These are phyloP conservation scores for Sphagnum fallax DNA, from an alignment of 228 moss, liverwort and hornwort genomes.

Conservation along the genomic window DNA sequence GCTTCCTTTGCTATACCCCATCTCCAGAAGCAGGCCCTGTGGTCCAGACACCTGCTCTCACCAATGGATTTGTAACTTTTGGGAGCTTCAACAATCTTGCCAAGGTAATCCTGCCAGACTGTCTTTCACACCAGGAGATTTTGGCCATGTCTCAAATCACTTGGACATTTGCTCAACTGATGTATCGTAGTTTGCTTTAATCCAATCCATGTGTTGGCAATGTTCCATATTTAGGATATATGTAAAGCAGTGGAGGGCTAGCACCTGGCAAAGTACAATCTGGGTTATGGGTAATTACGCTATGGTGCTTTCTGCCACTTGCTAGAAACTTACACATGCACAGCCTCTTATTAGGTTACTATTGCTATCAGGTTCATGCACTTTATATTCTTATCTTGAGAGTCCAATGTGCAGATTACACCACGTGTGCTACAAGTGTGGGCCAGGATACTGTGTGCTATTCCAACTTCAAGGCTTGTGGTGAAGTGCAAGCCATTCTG, in stretches of 20 bases:
- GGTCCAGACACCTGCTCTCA: conserved; percentile 74
- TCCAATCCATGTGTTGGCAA: too few relatives aligned
- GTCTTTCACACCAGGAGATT: too few relatives aligned
- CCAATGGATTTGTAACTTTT: conserved; percentile 87
- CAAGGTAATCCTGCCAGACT: conserved; percentile 40
- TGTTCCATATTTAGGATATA: too few relatives aligned
- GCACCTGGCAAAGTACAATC: too few relatives aligned
- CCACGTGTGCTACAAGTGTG: conserved; percentile 80
- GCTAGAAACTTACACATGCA: background rate
- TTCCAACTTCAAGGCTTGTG: conserved; percentile 84
- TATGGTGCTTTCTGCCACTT: background rate
- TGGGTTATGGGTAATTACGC: too few relatives aligned
- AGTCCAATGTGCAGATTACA: conserved; percentile 61
- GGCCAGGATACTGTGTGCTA: conserved; percentile 82
- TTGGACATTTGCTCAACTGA: too few relatives aligned
- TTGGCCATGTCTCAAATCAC: background rate
- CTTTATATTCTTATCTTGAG: background rate
- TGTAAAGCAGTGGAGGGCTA: too few relatives aligned
- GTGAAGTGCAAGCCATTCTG: conserved; percentile 99
- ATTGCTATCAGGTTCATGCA: background rate
- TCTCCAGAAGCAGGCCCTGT: conserved; percentile 95
- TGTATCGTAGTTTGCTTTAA: too few relatives aligned
- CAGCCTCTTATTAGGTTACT: background rate
- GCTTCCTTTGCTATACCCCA: conserved; percentile 96
- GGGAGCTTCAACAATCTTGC: conserved; percentile 99